Evolutionary conservation across 495 filamentous ascomycete genomes (phyloP), one percentile per base, ranked within the genome.

Genomic region (Umbilicaria muhlenbergii): DNA sequence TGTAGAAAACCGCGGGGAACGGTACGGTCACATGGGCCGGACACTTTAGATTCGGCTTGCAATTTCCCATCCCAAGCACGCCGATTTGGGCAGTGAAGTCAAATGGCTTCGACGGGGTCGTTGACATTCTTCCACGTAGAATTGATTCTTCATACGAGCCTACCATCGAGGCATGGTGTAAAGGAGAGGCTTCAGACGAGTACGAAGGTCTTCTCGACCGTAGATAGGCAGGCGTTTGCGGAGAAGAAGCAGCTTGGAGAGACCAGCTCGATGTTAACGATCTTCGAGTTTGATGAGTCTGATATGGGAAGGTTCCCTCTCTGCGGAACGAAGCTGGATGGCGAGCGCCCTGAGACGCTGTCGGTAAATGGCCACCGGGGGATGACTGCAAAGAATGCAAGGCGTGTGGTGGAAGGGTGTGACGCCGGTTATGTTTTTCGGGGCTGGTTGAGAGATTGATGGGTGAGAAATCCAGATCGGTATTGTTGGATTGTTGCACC

Each of bases 61-160:
- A 94, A 50, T 91, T 83, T 32, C 87, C 86, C 48, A 81, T 77
- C 7, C 88, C 92, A 28, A 96, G 66, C 0, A 96, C 91, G 21
- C 91, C 91, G 44, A 99, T 96, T 57, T 95, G 87, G 35, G 91
- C 92, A 15, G 89, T 73, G 56, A 99, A 99, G 48, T 92, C 80
- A 16, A 99, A 63, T 21, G 91, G 91, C 43, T 85, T 88, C 8
- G 91, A 96, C 2, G 91, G 92, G 8, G 79, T 91, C 11, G 87
- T 96, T 35, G 92, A 96, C 91, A 98, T 98, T 42, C 92, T 75
- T 21, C 91, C 91, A 17, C 85, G 77, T 3, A 98, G 65, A 40
- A 98, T 95, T 3, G 86, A 94, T 60, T 98, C 91, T 58, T 98
- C 91, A 52, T 94, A 98, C 3, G 91, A 95, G 0, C 91, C 91